phyloP scores from a whole-genome alignment of 2,329 filamentous ascomycete genomes.

The Penicillium sp. region DNA sequence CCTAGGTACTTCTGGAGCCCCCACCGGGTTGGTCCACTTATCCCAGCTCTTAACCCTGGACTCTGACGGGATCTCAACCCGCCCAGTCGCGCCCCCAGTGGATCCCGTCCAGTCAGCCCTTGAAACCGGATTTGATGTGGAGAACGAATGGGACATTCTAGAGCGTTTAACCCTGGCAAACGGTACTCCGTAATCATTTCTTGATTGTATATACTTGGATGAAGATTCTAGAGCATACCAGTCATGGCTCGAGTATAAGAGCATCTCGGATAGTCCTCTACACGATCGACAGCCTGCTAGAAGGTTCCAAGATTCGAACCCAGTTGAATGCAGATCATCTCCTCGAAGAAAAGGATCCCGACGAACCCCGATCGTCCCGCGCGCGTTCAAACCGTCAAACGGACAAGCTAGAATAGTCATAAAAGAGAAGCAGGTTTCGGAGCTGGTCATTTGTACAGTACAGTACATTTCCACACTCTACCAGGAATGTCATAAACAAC shows the following conservation, averaged over 20 bases:
- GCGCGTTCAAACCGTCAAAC: neutral
- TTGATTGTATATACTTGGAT: neutral
- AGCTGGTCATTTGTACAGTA: too few relatives aligned
- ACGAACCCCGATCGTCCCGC: too few relatives aligned
- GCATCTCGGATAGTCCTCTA: too few relatives aligned
- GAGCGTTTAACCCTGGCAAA: constrained; percentile 6
- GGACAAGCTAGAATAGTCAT: neutral
- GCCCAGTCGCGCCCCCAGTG: constrained; percentile 18
- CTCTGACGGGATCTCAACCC: constrained; percentile 22
- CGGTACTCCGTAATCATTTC: neutral
- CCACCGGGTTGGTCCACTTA: neutral
- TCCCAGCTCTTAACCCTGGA: neutral
- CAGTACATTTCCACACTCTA: neutral
- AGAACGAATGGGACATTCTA: neutral
- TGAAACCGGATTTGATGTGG: constrained; percentile 12
- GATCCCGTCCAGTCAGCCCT: neutral
- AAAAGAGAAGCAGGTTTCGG: too few relatives aligned
- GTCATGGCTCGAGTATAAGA: too few relatives aligned
- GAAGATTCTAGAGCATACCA: too few relatives aligned
- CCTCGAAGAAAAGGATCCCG: too few relatives aligned
- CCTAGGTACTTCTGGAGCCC: neutral
- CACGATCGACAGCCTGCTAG: too few relatives aligned
- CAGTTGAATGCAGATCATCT: too few relatives aligned
- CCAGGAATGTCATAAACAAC: neutral
- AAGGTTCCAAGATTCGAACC: too few relatives aligned